These are phyloP conservation scores for Ceratorhiza oryzae-sativae DNA, from an alignment of 1,284 basidiomycete species.

Conservation along the genomic window DNA sequence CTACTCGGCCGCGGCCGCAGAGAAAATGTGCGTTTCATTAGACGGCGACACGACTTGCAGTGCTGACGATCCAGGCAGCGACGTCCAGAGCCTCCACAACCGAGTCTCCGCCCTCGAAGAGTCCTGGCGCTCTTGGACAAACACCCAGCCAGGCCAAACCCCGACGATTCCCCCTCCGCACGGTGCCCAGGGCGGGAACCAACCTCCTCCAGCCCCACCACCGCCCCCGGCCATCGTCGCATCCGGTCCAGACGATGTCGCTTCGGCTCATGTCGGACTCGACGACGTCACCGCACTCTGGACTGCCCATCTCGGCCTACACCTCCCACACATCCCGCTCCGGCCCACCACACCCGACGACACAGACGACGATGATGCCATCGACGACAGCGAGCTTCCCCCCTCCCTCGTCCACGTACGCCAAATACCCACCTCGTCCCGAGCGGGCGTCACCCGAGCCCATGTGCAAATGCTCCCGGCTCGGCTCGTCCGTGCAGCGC, in stretches of 20 bases:
- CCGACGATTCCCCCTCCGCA: conserved; percentile 2
- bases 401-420: conserved; percentile 2
- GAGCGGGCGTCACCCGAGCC: conserved; percentile 35
- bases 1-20: conserved; percentile 78
- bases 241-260: conserved; percentile 49
- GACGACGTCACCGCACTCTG: conserved; percentile 56
- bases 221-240: conserved; percentile 26
- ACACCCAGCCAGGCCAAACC: conserved; percentile 17
- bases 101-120: conserved; percentile 68
- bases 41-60: conserved; percentile 10
- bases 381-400: background rate
- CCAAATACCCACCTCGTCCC: conserved; percentile 16
- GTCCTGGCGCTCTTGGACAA: conserved; percentile 50
- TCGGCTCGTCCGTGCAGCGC: conserved; percentile 7
- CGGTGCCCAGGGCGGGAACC: background rate
- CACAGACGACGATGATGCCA: conserved; percentile 20
- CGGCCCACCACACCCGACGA: conserved; percentile 16
- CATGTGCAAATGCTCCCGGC: conserved; percentile 35
- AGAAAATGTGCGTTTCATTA: conserved; percentile 70
- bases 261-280: conserved; percentile 62
- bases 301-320: conserved; percentile 21
- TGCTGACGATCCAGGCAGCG: conserved; percentile 53
- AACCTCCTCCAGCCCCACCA: conserved; percentile 27
- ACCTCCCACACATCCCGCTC: conserved; percentile 5
- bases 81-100: conserved; percentile 80